Evolutionary conservation across 228 moss, liverwort and hornwort species (phyloP), one percentile per base, ranked within the genome.

Genomic region (Sphagnum magellanicum): DNA sequence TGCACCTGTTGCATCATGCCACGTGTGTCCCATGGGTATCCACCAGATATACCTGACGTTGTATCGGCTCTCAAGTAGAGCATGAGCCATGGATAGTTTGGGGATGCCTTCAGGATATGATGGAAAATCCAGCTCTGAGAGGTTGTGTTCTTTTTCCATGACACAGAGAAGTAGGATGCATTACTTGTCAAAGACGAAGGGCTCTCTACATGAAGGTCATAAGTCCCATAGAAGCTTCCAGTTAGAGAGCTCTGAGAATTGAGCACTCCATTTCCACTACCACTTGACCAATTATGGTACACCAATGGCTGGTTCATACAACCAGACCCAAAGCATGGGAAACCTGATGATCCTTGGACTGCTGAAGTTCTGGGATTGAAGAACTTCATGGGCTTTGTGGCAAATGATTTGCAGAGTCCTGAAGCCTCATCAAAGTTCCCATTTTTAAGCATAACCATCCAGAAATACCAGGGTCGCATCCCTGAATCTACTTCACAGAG

Each of bases 401-500:
- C 78, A 66, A 87, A 87, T 12, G 80, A 76, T 47, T 80, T 79
- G 69, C 91, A 94, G 68, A 95, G 70, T 10, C 81, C 81, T 14
- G 90, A 87, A 0, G 74, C 70, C 50, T 68, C 5, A 63, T 95
- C 92, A 46, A 83, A 95, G 70, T 95, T 95, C 13, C 92, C 95
- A 72, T 92, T 95, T 76, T 95, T 95, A 53, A 95, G 82, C 95
- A 95, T 95, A 71, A 95, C 78, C 95, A 90, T 95, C 95, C 95
- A 95, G 62, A 90, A 95, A 67, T 86, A 79, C 95, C 95, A 95
- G 7, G 92, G 81, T 12, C 4, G 4, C 8, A 12, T 6, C 0
- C 63, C 16, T 8, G 80, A 50, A 5, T 80, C 61, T 16, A 59
- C 85, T 51, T 75, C 71, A 73, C 95, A 95, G 4, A 90, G 76